Base-by-base conservation (phyloP, 2,329 filamentous ascomycete species). In the Trichoderma gracile region DNA sequence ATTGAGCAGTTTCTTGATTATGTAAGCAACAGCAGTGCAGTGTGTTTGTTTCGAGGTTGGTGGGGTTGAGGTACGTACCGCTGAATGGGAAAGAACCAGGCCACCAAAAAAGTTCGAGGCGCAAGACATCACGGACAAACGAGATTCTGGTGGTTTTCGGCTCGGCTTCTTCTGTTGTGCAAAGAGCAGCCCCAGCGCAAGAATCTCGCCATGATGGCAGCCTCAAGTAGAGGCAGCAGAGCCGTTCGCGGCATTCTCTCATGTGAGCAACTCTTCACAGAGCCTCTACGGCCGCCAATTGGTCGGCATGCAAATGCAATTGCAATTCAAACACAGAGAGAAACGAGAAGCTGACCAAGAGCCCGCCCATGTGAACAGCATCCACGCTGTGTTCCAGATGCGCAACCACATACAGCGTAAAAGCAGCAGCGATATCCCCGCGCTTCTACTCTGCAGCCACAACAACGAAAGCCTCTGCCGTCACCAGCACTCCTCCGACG, bases 221-320 rank as follows among this genome's bases (percentile, higher is more conserved):
- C 82, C 69, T 81, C 83, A 71, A 85, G 84, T 78, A 84, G 84
- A 80, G 84, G 85, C 68, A 75, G 81, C 69, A 79, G 76, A 72
- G 80, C 80, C 73, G 74, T 81, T 65, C 78, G 80, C 70, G 78
- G 78, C 68, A 76, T 82, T 62, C 70, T 87, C 65, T 78, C 79
- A 73, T 78, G 86, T 87, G 72, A 73, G 82, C 62, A 66, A 17
- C 7, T 19, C 15, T 4, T 10, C 17, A 14, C 33, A 38, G 33
- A 5, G 3, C 10, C 42, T 19, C 3, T 50, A 17, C 12, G 4
- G 33, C 46, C 14, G 54, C 40, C 63, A 72, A 73, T 73, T 70
- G 69, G 25, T 25, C 25, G 17, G 7, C 33, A 46, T 3, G 33
- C n/a, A 2, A 12, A 38, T 38, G 33, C 10, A 12, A 38, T 33